Conservation (phyloP, 2,329 filamentous ascomycete genomes). For the Pestalotiopsis fici region DNA sequence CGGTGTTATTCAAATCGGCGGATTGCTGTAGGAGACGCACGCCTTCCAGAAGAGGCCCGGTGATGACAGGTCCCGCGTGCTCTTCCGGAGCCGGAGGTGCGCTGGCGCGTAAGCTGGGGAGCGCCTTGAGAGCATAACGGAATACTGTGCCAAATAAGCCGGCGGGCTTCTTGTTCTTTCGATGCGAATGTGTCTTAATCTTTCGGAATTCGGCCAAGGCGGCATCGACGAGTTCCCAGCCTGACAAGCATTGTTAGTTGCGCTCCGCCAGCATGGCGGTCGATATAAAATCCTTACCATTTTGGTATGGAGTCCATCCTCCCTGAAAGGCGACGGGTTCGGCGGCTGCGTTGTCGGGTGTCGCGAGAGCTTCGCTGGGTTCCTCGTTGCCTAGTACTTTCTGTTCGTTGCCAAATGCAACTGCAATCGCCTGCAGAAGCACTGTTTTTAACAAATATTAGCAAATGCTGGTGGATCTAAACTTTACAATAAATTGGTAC, state of each 20-base stretch:
- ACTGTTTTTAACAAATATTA: slow-evolving; percentile 16
- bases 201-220: slow-evolving; percentile 52
- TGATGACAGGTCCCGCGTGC: slow-evolving; percentile 34
- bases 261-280: too few relatives aligned
- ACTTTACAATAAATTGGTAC: slow-evolving; percentile 9
- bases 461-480: background rate
- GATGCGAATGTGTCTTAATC: slow-evolving; percentile 45
- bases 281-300: slow-evolving; percentile 21
- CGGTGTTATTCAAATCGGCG: slow-evolving; percentile 63
- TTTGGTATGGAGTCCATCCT: slow-evolving; percentile 32
- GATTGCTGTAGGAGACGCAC: slow-evolving; percentile 55
- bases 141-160: slow-evolving; percentile 44
- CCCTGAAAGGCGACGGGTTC: slow-evolving; percentile 25
- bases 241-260: slow-evolving; percentile 28
- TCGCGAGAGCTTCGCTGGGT: slow-evolving; percentile 16
- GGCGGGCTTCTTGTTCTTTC: slow-evolving; percentile 43
- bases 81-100: slow-evolving; percentile 43
- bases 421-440: slow-evolving; percentile 29
- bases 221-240: slow-evolving; percentile 54
- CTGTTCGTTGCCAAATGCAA: slow-evolving; percentile 26
- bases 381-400: slow-evolving; percentile 23
- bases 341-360: slow-evolving; percentile 18
- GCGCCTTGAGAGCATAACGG: slow-evolving; percentile 46
- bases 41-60: slow-evolving; percentile 49
- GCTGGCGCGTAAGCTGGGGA: slow-evolving; percentile 51